phyloP scores from a whole-genome alignment of 192 early-diverging fungal genomes.

The Coemansia sp. region DNA sequence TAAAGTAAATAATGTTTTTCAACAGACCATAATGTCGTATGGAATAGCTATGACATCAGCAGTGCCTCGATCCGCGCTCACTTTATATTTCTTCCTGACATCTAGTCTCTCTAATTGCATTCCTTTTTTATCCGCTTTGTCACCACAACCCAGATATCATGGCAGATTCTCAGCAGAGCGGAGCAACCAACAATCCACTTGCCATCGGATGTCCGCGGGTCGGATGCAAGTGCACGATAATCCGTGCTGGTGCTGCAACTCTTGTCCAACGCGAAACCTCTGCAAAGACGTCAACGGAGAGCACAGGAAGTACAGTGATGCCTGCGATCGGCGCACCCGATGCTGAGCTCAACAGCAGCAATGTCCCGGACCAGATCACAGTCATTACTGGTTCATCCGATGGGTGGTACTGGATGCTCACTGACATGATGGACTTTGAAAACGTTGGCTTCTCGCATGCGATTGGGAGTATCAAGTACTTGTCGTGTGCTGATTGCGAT shows the following conservation, averaged over 20 bases:
- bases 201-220: constrained; percentile 18
- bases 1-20: too few relatives aligned
- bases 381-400: not conserved
- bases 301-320: not conserved
- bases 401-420: constrained; percentile 59
- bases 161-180: not conserved
- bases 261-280: constrained; percentile 14
- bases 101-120: too few relatives aligned
- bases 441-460: constrained; percentile 73
- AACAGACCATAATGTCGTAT: too few relatives aligned
- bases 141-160: too few relatives aligned
- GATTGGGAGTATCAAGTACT: constrained; percentile 59
- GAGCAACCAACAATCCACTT: constrained; percentile 14
- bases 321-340: constrained; percentile 12
- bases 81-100: too few relatives aligned
- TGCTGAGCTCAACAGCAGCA: not conserved
- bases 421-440: constrained; percentile 73
- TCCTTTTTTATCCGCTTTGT: too few relatives aligned
- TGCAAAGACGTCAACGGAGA: not conserved
- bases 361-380: constrained; percentile 10
- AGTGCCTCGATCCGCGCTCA: too few relatives aligned
- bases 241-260: constrained; percentile 11
- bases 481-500: constrained; percentile 79
- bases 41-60: too few relatives aligned
- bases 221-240: constrained; percentile 19